Evolutionary conservation across 108 stramenopile genomes (phyloP).

Genomic region (Phaeodactylum tricornutum): DNA sequence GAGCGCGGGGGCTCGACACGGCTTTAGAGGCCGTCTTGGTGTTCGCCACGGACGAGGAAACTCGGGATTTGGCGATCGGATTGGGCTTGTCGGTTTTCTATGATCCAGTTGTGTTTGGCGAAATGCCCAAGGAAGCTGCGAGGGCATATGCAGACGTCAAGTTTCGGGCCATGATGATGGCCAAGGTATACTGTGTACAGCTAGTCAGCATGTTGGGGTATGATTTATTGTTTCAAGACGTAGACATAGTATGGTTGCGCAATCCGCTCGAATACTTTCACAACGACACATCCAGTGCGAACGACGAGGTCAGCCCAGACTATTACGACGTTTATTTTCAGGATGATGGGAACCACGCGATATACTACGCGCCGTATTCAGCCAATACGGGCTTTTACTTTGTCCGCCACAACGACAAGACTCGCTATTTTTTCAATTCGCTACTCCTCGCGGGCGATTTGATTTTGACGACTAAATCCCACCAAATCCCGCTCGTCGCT

Average conservation of each 20-base stretch:
- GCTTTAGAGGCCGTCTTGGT: slow-evolving; percentile 11
- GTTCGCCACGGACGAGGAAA: slow-evolving; percentile 24
- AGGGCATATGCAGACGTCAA: slow-evolving; percentile 45
- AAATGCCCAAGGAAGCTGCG: slow-evolving; percentile 43
- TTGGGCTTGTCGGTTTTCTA: slow-evolving; percentile 13
- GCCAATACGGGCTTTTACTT: slow-evolving; percentile 56
- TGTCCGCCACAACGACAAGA: slow-evolving; percentile 53
- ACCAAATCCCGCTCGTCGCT: slow-evolving; percentile 57
- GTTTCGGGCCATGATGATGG: slow-evolving; percentile 69
- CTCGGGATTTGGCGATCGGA: slow-evolving; percentile 9
- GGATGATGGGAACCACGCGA: slow-evolving; percentile 39
- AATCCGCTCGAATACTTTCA: slow-evolving; percentile 56
- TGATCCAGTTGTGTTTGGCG: slow-evolving; percentile 21
- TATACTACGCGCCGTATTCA: slow-evolving; percentile 14
- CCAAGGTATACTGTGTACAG: slow-evolving; percentile 59
- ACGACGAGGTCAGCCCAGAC: not conserved
- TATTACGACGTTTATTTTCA: slow-evolving; percentile 62
- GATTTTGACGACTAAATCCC: slow-evolving; percentile 39
- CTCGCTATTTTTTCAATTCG: slow-evolving; percentile 49
- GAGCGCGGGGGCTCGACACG: slow-evolving; percentile 13
- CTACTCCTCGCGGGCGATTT: slow-evolving; percentile 53
- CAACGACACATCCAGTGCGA: not conserved
- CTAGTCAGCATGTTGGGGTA: slow-evolving; percentile 46
- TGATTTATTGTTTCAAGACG: slow-evolving; percentile 82
- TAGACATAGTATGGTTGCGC: slow-evolving; percentile 56